Evolutionary conservation across 1,139 yeast genomes (phyloP).

Genomic region (Wickerhamomyces sp.): DNA sequence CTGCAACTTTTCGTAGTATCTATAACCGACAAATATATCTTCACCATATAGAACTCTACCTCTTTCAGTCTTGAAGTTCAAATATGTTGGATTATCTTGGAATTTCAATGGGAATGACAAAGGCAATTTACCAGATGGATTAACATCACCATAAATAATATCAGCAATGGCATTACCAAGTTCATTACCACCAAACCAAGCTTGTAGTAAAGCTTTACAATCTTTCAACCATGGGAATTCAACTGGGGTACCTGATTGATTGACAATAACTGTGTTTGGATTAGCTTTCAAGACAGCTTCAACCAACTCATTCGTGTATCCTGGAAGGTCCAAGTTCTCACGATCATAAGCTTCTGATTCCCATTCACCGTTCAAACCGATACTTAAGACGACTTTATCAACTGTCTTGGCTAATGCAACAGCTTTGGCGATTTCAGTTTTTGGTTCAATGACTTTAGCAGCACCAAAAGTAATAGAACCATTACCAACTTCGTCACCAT

Average conservation of each 20-base stretch:
- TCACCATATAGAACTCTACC: constrained; percentile 50
- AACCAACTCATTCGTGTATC: constrained; percentile 42
- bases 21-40: constrained; percentile 54
- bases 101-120: constrained; percentile 48
- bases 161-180: constrained; percentile 51
- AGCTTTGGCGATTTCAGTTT: constrained; percentile 35
- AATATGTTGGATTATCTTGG: constrained; percentile 47
- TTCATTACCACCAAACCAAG: constrained; percentile 45
- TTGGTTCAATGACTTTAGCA: constrained; percentile 26
- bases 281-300: constrained; percentile 42
- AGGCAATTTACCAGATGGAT: constrained; percentile 61
- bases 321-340: constrained; percentile 36
- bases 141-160: constrained; percentile 55
- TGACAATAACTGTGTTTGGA: constrained; percentile 47
- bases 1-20: constrained; percentile 48
- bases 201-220: constrained; percentile 46
- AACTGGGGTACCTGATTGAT: constrained; percentile 62
- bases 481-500: constrained; percentile 34
- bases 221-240: constrained; percentile 50
- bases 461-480: constrained; percentile 36
- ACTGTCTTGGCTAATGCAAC: constrained; percentile 38
- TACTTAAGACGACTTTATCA: constrained; percentile 42
- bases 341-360: constrained; percentile 40
- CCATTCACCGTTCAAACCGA: constrained; percentile 45
- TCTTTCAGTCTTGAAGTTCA: constrained; percentile 38